Percentiles rank a stretch among this genome's conserved stretches.
Conservation (phyloP, 768 basidiomycete genomes). For the Trichaptum fuscoviolaceum region DNA sequence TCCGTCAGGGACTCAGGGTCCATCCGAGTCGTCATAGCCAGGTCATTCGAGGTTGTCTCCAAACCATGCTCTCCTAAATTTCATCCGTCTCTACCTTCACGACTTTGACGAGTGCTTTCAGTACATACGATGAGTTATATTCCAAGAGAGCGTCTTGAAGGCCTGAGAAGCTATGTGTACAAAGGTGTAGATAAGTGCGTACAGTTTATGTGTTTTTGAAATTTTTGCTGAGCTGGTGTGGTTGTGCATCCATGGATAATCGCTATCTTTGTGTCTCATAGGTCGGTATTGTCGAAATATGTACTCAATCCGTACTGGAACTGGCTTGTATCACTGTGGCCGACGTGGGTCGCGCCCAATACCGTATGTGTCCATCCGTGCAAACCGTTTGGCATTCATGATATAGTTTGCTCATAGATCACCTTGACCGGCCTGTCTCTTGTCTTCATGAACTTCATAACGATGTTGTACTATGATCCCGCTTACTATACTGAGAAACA, state of each 20-base stretch:
- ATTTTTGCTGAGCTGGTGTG: conserved; percentile 8
- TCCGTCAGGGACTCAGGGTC: no score
- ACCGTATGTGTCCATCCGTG: conserved; percentile 46
- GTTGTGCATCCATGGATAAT: conserved; percentile 9
- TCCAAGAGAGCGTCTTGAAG: conserved; percentile 59
- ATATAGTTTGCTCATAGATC: conserved; percentile 50
- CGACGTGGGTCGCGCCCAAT: conserved; percentile 81
- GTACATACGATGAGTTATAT: conserved; percentile 53
- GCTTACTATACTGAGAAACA: conserved; percentile 64
- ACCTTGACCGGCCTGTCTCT: conserved; percentile 80
- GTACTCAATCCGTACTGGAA: conserved; percentile 85
- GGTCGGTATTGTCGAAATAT: conserved; percentile 72
- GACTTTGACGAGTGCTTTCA: neutral
- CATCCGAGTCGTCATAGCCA: neutral
- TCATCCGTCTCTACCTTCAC: neutral
- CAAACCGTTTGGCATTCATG: conserved; percentile 5
- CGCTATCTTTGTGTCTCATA: conserved; percentile 21
- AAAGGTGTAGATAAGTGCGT: conserved; percentile 77
- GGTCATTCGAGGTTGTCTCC: neutral
- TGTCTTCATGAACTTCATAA: conserved; percentile 79
- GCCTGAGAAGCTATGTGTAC: conserved; percentile 74
- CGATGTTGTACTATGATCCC: conserved; percentile 82
- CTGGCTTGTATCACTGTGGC: conserved; percentile 88
- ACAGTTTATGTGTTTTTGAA: conserved; percentile 6
- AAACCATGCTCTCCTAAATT: neutral